Evolutionary conservation across 1,284 basidiomycete genomes (phyloP).

Genomic region (Cutaneotrichosporon cutaneum): DNA sequence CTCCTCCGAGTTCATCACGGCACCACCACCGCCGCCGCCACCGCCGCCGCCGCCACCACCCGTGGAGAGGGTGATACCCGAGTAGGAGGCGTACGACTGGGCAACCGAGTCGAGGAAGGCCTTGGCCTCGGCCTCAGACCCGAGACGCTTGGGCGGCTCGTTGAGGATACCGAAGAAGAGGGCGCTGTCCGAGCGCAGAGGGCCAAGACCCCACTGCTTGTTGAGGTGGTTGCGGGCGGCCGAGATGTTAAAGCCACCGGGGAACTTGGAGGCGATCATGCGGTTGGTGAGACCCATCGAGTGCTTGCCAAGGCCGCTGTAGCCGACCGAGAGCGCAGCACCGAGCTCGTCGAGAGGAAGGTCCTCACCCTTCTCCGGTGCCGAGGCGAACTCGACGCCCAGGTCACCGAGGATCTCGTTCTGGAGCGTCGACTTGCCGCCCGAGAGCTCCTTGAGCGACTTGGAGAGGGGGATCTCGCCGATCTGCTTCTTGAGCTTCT

Average conservation of each 20-base stretch:
- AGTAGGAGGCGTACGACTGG: slow-evolving; percentile 76
- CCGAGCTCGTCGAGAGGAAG: slow-evolving; percentile 94
- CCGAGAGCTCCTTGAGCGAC: slow-evolving; percentile 96
- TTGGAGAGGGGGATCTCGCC: slow-evolving; percentile 88
- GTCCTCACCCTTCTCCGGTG: slow-evolving; percentile 97
- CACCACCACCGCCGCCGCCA: slow-evolving; percentile 66
- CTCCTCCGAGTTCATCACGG: slow-evolving; percentile 94
- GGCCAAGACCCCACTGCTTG: slow-evolving; percentile 91
- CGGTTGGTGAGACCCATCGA: slow-evolving; percentile 89
- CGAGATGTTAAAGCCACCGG: slow-evolving; percentile 95
- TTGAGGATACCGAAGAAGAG: slow-evolving; percentile 85
- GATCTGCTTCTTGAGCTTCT: slow-evolving; percentile 95
- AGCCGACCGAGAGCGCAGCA: slow-evolving; percentile 75
- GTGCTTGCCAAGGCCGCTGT: slow-evolving; percentile 87
- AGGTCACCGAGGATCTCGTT: slow-evolving; percentile 95
- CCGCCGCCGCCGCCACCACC: slow-evolving; percentile 63
- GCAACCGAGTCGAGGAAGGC: slow-evolving; percentile 88
- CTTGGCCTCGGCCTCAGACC: slow-evolving; percentile 88
- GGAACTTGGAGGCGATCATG: slow-evolving; percentile 93
- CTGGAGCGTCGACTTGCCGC: slow-evolving; percentile 96
- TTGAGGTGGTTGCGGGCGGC: slow-evolving; percentile 85
- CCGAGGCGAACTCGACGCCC: slow-evolving; percentile 82
- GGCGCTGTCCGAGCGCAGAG: slow-evolving; percentile 84
- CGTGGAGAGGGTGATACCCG: slow-evolving; percentile 77
- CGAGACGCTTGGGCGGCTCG: slow-evolving; percentile 91